A percentile compares a stretch with the other conserved stretches of the same genome.
phyloP scores from a whole-genome alignment of 1,139 yeast genomes.

The Taiozyma sp. region DNA sequence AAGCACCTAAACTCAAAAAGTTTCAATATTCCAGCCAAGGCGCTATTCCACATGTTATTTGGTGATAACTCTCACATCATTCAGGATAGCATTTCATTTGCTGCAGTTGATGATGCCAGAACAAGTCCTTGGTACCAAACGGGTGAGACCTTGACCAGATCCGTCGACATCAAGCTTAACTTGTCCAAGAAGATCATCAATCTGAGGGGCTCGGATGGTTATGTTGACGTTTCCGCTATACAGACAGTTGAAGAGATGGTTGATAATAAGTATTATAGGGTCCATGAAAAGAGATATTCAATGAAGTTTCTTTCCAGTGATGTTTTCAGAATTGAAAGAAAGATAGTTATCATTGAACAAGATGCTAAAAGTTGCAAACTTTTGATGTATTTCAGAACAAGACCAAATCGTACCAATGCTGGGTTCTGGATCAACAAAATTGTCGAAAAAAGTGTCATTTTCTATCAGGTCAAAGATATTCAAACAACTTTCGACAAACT shows the following conservation, averaged over 20 bases:
- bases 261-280: slow-evolving; percentile 58
- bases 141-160: slow-evolving; percentile 21
- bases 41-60: slow-evolving; percentile 72
- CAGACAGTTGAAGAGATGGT: slow-evolving; percentile 58
- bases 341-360: slow-evolving; percentile 50
- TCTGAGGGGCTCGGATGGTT: slow-evolving; percentile 1
- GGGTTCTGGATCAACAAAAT: slow-evolving; percentile 18
- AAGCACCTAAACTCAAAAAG: slow-evolving; percentile 14
- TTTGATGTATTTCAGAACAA: slow-evolving; percentile 39
- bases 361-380: slow-evolving; percentile 45
- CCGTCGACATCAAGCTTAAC: slow-evolving; percentile 20
- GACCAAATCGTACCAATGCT: slow-evolving; percentile 17
- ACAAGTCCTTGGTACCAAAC: slow-evolving; percentile 26
- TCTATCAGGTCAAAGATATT: slow-evolving; percentile 26
- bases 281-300: slow-evolving; percentile 42
- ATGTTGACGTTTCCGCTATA: slow-evolving; percentile 26
- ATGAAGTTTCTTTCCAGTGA: slow-evolving; percentile 54
- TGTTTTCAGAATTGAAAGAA: slow-evolving; percentile 38
- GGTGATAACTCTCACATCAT: slow-evolving; percentile 68
- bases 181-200: slow-evolving; percentile 9
- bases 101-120: slow-evolving; percentile 23
- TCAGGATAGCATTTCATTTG: slow-evolving; percentile 21
- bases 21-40: slow-evolving; percentile 70
- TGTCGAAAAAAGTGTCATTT: slow-evolving; percentile 20
- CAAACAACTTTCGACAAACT: slow-evolving; percentile 19